Conservation (phyloP, 2,329 filamentous ascomycete genomes). For the Thermomyces lanuginosus region DNA sequence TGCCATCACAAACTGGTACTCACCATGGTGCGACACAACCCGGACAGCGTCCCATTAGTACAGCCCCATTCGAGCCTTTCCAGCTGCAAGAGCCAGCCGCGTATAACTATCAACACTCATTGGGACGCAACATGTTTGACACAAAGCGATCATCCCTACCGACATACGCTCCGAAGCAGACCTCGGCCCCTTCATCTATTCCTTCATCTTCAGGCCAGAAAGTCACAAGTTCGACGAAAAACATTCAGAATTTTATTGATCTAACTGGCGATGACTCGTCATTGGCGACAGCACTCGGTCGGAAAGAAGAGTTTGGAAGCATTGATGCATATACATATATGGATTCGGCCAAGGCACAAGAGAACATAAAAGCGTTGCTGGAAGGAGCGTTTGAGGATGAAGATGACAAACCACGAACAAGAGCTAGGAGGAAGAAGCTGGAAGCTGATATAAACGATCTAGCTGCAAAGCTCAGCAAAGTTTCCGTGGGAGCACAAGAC, state of each 20-base stretch:
- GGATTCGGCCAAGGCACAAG: constrained; percentile 33
- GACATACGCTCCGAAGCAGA: constrained; percentile 32
- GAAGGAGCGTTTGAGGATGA: constrained; percentile 37
- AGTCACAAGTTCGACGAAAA: constrained; percentile 26
- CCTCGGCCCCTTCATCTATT: constrained; percentile 34
- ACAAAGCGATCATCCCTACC: constrained; percentile 36
- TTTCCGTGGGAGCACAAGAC: constrained; percentile 20
- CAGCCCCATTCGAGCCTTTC: constrained; percentile 26
- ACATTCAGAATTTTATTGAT: constrained; percentile 33
- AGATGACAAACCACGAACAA: constrained; percentile 26
- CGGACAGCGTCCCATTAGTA: constrained; percentile 12
- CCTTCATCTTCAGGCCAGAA: constrained; percentile 33
- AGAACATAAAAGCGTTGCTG: constrained; percentile 35
- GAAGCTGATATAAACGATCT: constrained; percentile 25
- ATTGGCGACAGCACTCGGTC: constrained; percentile 34
- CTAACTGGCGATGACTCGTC: constrained; percentile 30
- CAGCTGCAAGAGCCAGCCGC: constrained; percentile 22
- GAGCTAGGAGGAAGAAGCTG: constrained; percentile 24
- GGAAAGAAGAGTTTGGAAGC: constrained; percentile 36
- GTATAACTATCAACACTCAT: constrained; percentile 13
- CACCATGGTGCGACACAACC: constrained; percentile 1
- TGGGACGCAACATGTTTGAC: constrained; percentile 19
- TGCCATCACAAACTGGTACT: constrained; percentile 9
- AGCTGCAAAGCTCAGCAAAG: constrained; percentile 26
- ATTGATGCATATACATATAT: constrained; percentile 38